Percentiles rank a stretch among this genome's conserved stretches.
Conservation (phyloP, 495 filamentous ascomycete genomes). For the Gamarada debralockiae region DNA sequence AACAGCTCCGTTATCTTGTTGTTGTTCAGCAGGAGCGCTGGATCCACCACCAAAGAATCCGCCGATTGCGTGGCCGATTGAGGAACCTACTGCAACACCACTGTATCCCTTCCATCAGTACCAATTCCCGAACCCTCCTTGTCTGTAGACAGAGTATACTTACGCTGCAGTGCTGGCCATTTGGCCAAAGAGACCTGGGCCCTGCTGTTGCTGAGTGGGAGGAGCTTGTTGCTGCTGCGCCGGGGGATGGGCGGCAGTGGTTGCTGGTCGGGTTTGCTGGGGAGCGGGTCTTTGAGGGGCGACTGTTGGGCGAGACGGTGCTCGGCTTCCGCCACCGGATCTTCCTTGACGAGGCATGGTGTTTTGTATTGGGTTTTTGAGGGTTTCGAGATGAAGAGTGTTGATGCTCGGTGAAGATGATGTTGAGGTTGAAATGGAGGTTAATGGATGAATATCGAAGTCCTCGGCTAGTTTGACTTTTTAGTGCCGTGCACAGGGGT, state of each 20-base stretch:
- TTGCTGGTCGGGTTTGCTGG: slow-evolving; percentile 58
- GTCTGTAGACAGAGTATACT: slow-evolving; percentile 26
- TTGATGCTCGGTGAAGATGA: background rate
- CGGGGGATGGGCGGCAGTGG: slow-evolving; percentile 62
- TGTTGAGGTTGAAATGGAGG: background rate
- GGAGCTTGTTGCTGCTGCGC: slow-evolving; percentile 35
- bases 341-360: slow-evolving; percentile 79
- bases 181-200: slow-evolving; percentile 75
- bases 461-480: background rate
- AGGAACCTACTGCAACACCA: slow-evolving; percentile 92
- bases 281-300: slow-evolving; percentile 57
- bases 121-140: background rate
- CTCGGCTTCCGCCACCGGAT: slow-evolving; percentile 55
- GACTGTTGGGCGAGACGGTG: slow-evolving; percentile 63
- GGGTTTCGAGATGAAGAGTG: slow-evolving; percentile 7
- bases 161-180: slow-evolving; percentile 87
- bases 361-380: slow-evolving; percentile 17
- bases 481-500: background rate
- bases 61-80: slow-evolving; percentile 91
- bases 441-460: background rate
- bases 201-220: slow-evolving; percentile 34
- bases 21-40: slow-evolving; percentile 52
- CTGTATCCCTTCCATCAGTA: slow-evolving; percentile 38
- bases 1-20: slow-evolving; percentile 32
- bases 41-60: slow-evolving; percentile 73